Evolutionary conservation across 176 grass and related monocot genomes (phyloP).

Genomic region (Lolium multiflorum): DNA sequence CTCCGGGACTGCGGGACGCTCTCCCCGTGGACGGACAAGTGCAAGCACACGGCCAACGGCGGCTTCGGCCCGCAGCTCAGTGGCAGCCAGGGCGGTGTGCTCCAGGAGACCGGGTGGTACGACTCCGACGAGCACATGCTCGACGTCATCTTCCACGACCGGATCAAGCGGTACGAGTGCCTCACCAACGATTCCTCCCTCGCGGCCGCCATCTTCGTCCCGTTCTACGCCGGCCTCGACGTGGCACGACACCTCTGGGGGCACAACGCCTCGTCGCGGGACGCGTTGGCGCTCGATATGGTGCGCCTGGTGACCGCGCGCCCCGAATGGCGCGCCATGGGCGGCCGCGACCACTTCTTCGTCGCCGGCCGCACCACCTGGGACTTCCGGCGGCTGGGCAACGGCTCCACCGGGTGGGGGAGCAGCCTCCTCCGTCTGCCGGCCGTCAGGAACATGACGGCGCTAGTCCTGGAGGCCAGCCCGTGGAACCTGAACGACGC

Average conservation of each 20-base stretch:
- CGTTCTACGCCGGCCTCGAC: conserved; percentile 86
- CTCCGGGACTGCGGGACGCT: conserved; percentile 57
- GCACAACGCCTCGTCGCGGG: conserved; percentile 38
- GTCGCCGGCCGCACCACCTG: conserved; percentile 73
- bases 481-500: conserved; percentile 80
- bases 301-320: conserved; percentile 36
- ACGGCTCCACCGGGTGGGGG: conserved; percentile 58
- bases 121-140: conserved; percentile 66
- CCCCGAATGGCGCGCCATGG: conserved; percentile 66
- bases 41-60: conserved; percentile 70
- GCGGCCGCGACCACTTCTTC: conserved; percentile 87
- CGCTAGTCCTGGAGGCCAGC: conserved; percentile 71
- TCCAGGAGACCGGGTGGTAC: conserved; percentile 80
- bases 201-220: conserved; percentile 74
- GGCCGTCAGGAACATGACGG: conserved; percentile 70
- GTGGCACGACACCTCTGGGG: conserved; percentile 73
- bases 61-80: conserved; percentile 72
- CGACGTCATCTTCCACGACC: conserved; percentile 83
- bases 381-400: conserved; percentile 64
- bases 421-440: conserved; percentile 68
- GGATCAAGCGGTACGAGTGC: conserved; percentile 87
- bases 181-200: conserved; percentile 72
- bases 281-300: conserved; percentile 62
- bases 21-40: conserved; percentile 70
- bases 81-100: conserved; percentile 36